Evolutionary conservation across 768 basidiomycete genomes (phyloP), one percentile per base, ranked within the genome.

Genomic region (Thelephora ganbajun): DNA sequence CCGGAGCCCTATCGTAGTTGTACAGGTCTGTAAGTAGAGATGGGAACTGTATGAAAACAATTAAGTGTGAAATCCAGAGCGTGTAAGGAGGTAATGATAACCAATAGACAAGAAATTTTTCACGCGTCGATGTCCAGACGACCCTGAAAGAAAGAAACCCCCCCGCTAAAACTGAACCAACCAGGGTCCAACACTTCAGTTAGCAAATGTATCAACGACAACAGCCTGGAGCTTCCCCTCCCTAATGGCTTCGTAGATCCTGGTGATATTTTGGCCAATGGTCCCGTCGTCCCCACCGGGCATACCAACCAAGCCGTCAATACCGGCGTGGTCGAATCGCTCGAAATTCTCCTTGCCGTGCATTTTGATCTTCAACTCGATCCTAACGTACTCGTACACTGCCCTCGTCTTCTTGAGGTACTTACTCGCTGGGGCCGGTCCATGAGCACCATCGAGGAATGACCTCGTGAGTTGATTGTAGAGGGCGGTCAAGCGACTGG

Each of bases 191-290:
- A 9, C 26, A 30, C 9, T 30, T 9, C 4, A 9, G 26, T 9
- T 30, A 30, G 9, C 45, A 44, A 83, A 81, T 35, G 80, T 56
- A 13, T 63, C 68, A 11, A 70, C 71, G n/a, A 85, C 63, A n/a
- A 75, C 66, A 11, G 62, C 61, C 51, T 76, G 73, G 58, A 84
- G 68, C 52, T 79, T 71, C 2, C 84, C 85, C 58, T 87, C 82
- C 26, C 82, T 70, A 44, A 85, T 78, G 12, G 80, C 74, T 71
- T 92, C 89, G 49, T 87, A 79, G 46, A 93, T 87, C 35, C 77
- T 63, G 2, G 81, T 74, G 6, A 90, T 71, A 53, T 78, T 76
- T 57, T 80, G 72, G 3, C 89, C 89, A 42, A 81, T 61, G 9
- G 81, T 83, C 34, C 67, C 69, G 42, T 86, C 80, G 44, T 80